phyloP scores from a whole-genome alignment of 164 flowering plant genomes.

The Brasenia schreberi region DNA sequence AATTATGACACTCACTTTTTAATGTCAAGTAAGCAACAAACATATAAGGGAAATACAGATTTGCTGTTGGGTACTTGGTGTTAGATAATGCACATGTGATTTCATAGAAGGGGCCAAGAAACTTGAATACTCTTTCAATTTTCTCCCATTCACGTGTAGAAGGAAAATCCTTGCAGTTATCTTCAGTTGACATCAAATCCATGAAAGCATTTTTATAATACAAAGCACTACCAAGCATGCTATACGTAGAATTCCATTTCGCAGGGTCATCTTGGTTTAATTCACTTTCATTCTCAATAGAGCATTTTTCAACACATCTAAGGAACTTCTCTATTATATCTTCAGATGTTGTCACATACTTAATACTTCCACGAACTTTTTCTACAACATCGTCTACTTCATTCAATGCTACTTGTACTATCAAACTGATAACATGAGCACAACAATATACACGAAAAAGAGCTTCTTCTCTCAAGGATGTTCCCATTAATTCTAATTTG shows the following conservation, averaged over 20 bases:
- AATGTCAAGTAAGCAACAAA: too few relatives aligned
- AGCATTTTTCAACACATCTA: background rate
- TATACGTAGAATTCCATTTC: conserved; percentile 4
- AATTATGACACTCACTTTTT: too few relatives aligned
- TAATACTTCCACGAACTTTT: conserved; percentile 3
- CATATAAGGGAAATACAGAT: too few relatives aligned
- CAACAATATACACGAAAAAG: background rate
- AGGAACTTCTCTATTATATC: background rate
- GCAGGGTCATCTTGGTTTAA: background rate
- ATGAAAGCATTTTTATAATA: background rate
- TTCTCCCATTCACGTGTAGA: too few relatives aligned
- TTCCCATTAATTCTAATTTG: background rate
- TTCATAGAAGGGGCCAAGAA: too few relatives aligned
- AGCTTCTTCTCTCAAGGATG: background rate
- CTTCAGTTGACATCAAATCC: conserved; percentile 8
- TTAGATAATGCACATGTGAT: too few relatives aligned
- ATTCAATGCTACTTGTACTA: conserved; percentile 4
- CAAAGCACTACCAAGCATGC: conserved; percentile 3
- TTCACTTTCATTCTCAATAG: too few relatives aligned
- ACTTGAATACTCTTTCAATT: too few relatives aligned
- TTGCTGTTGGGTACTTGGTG: too few relatives aligned
- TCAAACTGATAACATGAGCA: background rate
- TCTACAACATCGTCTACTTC: background rate
- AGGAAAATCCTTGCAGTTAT: too few relatives aligned
- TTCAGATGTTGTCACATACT: conserved; percentile 2